Percentiles rank a stretch among this genome's conserved stretches.
phyloP scores from a whole-genome alignment of 805 yeast species.

The Ascoidea asiatica region DNA sequence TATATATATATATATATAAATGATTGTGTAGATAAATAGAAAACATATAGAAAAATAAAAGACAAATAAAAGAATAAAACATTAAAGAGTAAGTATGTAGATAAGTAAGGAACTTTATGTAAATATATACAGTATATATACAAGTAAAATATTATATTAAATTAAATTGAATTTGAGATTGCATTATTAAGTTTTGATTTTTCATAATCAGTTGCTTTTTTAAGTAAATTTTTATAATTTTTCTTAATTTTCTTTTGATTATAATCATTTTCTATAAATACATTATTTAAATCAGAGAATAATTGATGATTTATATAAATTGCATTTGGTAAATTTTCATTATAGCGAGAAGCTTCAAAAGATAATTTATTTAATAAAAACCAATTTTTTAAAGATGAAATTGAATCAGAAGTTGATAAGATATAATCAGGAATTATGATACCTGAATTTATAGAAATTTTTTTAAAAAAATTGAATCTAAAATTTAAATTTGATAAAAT shows the following conservation, averaged over 20 bases:
- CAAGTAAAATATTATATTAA: too few species aligned
- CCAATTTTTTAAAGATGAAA: slow-evolving; percentile 3
- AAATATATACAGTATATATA: slow-evolving; percentile 1
- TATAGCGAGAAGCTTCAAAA: slow-evolving; percentile 1
- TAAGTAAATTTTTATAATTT: slow-evolving; percentile 4
- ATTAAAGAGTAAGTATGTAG: too few species aligned
- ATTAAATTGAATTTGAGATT: neutral
- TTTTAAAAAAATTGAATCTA: slow-evolving; percentile 8
- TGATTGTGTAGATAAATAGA: neutral
- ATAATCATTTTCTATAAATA: slow-evolving; percentile 3
- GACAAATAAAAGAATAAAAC: too few species aligned
- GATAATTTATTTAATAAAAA: slow-evolving; percentile 2
- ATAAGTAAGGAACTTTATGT: too few species aligned
- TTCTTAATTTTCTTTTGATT: slow-evolving; percentile 4
- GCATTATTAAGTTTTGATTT: neutral
- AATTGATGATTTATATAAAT: slow-evolving; percentile 4
- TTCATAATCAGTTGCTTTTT: slow-evolving; percentile 3
- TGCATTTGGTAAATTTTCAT: slow-evolving; percentile 9
- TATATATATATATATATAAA: too few species aligned
- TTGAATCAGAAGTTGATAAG: slow-evolving; percentile 4
- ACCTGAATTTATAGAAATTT: slow-evolving; percentile 6
- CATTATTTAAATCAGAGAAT: slow-evolving; percentile 9
- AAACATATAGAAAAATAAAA: too few species aligned
- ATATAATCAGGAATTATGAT: slow-evolving; percentile 7
- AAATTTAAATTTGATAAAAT: slow-evolving; percentile 1